Evolutionary conservation across 495 filamentous ascomycete genomes (phyloP).

Genomic region (Zalerion maritima): DNA sequence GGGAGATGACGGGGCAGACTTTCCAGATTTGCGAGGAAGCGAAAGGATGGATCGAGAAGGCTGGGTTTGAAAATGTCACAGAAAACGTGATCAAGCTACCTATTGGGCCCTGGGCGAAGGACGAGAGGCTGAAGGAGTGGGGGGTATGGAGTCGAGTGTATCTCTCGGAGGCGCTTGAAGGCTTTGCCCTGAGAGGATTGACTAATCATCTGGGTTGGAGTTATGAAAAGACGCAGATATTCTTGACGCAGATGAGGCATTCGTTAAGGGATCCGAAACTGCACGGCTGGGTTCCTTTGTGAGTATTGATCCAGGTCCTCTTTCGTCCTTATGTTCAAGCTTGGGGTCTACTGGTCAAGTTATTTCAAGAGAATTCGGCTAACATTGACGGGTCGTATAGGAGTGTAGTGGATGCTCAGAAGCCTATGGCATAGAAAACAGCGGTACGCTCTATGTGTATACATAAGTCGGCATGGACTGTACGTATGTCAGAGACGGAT

Average conservation of each 20-base stretch:
- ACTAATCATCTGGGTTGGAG: conserved; percentile 1
- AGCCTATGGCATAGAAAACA: too few relatives aligned
- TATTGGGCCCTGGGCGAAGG: conserved; percentile 6
- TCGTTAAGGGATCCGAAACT: conserved; percentile 6
- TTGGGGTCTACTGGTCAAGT: too few relatives aligned
- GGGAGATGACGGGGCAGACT: conserved; percentile 11
- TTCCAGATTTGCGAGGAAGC: conserved; percentile 10
- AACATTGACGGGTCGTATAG: too few relatives aligned
- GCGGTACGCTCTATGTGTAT: too few relatives aligned
- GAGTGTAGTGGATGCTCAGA: too few relatives aligned
- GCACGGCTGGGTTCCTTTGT: too few relatives aligned
- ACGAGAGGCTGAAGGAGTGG: conserved; percentile 1
- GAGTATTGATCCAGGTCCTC: too few relatives aligned
- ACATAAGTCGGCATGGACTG: too few relatives aligned
- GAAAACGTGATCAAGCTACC: conserved; percentile 13
- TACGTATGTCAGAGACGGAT: too few relatives aligned
- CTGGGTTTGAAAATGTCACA: conserved; percentile 16
- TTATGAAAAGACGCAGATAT: conserved; percentile 3
- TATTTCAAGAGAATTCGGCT: too few relatives aligned
- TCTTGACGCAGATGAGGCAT: conserved; percentile 1
- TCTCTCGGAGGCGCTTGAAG: conserved; percentile 1
- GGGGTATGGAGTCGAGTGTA: conserved; percentile 3
- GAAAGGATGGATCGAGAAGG: conserved; percentile 10
- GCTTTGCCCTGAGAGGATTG: conserved; percentile 4
- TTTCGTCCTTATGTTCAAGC: too few relatives aligned